Evolutionary conservation across 179 eudicot species (phyloP).

Genomic region (Spergularia azorica): DNA sequence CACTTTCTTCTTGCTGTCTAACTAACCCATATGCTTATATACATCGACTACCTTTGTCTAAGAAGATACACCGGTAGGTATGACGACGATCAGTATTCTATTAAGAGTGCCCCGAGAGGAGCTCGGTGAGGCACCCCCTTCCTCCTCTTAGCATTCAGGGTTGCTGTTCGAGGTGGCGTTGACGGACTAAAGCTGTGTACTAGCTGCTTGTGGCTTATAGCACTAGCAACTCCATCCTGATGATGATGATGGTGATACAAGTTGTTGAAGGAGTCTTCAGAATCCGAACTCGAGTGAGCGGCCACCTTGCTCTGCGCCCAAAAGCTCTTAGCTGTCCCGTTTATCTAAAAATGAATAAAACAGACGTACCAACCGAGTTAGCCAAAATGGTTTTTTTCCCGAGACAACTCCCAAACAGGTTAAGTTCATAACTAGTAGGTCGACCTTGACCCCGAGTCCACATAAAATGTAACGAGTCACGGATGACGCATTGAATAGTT

Average conservation of each 20-base stretch:
- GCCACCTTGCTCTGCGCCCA: constrained; percentile 28
- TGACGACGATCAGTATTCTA: constrained; percentile 27
- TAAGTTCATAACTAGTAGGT: too few species aligned
- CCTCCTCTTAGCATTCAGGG: constrained; percentile 36
- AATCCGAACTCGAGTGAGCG: constrained; percentile 30
- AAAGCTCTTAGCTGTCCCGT: constrained; percentile 35
- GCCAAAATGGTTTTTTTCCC: background rate
- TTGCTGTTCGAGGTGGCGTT: constrained; percentile 41
- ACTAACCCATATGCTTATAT: background rate
- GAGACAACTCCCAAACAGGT: too few species aligned
- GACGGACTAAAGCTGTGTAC: constrained; percentile 39
- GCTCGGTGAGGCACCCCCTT: constrained; percentile 49
- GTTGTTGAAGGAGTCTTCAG: constrained; percentile 27
- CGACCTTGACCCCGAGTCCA: too few species aligned
- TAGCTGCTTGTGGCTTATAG: constrained; percentile 25
- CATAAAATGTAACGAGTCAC: too few species aligned
- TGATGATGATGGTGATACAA: constrained; percentile 8
- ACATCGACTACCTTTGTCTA: background rate
- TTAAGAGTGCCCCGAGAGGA: constrained; percentile 40
- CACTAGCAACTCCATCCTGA: background rate
- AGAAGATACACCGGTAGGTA: too few species aligned
- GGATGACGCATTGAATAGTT: too few species aligned
- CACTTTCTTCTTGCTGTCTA: background rate
- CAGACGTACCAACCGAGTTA: background rate
- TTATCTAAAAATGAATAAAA: constrained; percentile 23